Base-by-base conservation (phyloP, 2,329 filamentous ascomycete species). In the Fusarium sp. region DNA sequence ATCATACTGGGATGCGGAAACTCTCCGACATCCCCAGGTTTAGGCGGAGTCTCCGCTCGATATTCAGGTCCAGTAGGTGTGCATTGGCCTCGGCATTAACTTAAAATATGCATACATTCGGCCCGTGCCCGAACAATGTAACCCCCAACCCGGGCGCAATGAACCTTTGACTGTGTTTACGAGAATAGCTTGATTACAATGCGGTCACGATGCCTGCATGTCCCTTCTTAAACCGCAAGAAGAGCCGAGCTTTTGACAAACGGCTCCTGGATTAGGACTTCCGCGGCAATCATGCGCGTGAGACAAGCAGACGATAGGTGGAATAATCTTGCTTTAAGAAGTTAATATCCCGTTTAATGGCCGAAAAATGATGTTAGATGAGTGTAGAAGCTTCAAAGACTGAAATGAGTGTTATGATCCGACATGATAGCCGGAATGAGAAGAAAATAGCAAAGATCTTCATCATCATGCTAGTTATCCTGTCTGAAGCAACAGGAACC, bases 41-140 rank as follows among this genome's bases (percentile, higher is more conserved):
- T 2, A 24, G 12, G 62, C 62, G 62, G 62, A 63, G 62, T 38
- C 62, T 65, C 62, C 62, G 62, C 58, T 5, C 1, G 42, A 33
- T 33, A 3, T 42, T 39, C 28, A 57, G 38, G 43, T 52, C 58
- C 44, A 39, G n/a, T n/a, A n/a, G n/a, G n/a, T 31, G 44, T 39
- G 16, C 9, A 3, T 3, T 3, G 2, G n/a, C 31, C 62, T 63
- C 63, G 58, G 58, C 50, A 28, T 50, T 23, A 15, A 39, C 39
- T 26, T 28, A 2, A n/a, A n/a, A 23, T 28, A 42, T 38, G 47
- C 37, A 56, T 39, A 26, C 0, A 62, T 62, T 63, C 60, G 60
- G 60, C 8, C 60, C 60, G 60, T 20, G 5, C 12, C 2, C 23
- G 24, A 23, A n/a, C 20, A 10, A 57, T 57, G 15, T 43, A 26